Evolutionary conservation across 768 basidiomycete species (phyloP).

Genomic region (Suillus hirtellus): DNA sequence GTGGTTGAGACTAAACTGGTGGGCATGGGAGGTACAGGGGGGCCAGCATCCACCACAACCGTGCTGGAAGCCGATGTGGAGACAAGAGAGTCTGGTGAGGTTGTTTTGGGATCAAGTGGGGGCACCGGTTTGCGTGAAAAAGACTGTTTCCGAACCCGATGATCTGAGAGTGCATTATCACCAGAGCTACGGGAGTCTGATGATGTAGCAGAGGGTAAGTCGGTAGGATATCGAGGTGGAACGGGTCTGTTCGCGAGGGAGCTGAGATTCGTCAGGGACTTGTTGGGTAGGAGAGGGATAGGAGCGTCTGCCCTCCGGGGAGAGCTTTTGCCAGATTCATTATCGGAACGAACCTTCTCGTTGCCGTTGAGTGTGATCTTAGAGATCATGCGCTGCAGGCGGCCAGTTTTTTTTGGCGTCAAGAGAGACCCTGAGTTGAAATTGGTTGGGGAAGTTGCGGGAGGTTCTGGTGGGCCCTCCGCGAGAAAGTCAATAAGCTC

Average conservation of each 20-base stretch:
- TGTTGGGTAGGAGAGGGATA: conserved; percentile 20
- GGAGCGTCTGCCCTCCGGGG: conserved; percentile 32
- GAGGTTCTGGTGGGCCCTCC: conserved; percentile 51
- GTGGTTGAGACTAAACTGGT: background rate
- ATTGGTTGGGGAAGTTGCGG: conserved; percentile 26
- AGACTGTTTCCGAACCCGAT: conserved; percentile 32
- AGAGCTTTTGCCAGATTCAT: conserved; percentile 27
- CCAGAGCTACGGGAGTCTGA: conserved; percentile 34
- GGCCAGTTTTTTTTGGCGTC: conserved; percentile 50
- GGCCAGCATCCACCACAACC: background rate
- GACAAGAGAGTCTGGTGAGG: conserved; percentile 5
- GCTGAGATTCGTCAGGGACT: conserved; percentile 43
- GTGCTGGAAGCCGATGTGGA: conserved; percentile 12
- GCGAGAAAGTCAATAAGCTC: conserved; percentile 60
- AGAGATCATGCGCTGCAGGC: conserved; percentile 83
- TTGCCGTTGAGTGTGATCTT: conserved; percentile 55
- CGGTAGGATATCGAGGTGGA: conserved; percentile 54
- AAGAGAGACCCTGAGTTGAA: conserved; percentile 45
- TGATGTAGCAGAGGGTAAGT: conserved; percentile 47
- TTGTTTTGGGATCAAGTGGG: conserved; percentile 19
- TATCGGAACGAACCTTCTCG: conserved; percentile 13
- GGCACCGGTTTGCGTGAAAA: conserved; percentile 23
- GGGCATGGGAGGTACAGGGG: background rate
- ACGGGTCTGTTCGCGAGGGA: conserved; percentile 59
- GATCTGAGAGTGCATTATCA: conserved; percentile 18